phyloP scores from a whole-genome alignment of 2,329 filamentous ascomycete species.

The Penicillium sp. region DNA sequence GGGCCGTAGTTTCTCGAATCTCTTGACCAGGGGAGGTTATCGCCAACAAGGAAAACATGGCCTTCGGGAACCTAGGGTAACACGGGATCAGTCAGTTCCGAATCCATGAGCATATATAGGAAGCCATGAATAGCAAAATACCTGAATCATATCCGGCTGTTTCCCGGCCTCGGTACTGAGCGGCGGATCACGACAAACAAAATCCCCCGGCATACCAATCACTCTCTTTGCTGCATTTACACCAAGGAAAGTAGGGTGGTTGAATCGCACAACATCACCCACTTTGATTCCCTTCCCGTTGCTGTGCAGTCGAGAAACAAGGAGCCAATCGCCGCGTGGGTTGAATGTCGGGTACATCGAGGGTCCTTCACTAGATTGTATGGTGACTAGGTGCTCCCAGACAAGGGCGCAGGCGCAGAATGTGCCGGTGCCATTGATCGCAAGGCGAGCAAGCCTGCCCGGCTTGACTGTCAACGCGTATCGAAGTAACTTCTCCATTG shows the following conservation, averaged over 20 bases:
- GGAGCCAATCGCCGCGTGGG: conserved; percentile 67
- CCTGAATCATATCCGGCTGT: conserved; percentile 53
- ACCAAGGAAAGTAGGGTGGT: conserved; percentile 69
- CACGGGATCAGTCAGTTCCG: conserved; percentile 3
- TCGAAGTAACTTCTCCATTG: conserved; percentile 38
- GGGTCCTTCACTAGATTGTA: conserved; percentile 68
- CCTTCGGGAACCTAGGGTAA: conserved; percentile 75
- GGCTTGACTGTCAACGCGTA: conserved; percentile 28
- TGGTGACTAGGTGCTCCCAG: conserved; percentile 64
- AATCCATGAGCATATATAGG: neutral
- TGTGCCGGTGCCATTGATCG: conserved; percentile 36
- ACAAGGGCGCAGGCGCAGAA: conserved; percentile 43
- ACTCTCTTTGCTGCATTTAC: conserved; percentile 77
- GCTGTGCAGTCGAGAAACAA: conserved; percentile 70
- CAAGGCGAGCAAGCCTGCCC: conserved; percentile 30
- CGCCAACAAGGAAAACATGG: conserved; percentile 88
- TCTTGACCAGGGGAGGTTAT: conserved; percentile 81
- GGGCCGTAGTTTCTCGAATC: conserved; percentile 89
- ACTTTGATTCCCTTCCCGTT: conserved; percentile 69
- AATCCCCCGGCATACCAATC: conserved; percentile 69
- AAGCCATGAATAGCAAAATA: conserved; percentile 36
- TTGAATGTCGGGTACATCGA: conserved; percentile 89
- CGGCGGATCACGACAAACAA: conserved; percentile 51
- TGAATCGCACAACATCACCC: conserved; percentile 83
- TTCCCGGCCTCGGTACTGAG: conserved; percentile 37